These are phyloP conservation scores for Suzukiozyma palmioleophila DNA, from an alignment of 1,139 yeast genomes.

Conservation along the genomic window DNA sequence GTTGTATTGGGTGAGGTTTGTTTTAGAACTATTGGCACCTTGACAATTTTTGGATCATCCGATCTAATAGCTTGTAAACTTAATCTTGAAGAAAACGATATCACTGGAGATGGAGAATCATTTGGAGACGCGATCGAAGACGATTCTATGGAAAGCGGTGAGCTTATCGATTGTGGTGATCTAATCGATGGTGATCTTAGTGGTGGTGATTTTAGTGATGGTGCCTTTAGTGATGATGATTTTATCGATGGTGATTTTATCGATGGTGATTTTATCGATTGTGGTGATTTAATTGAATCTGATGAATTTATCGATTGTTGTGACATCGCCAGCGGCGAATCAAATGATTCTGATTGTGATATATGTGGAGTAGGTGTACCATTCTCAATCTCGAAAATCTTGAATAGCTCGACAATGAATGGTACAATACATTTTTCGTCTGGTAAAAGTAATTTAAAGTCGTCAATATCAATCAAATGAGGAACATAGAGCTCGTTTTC, in stretches of 20 bases:
- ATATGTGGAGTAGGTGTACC: background rate
- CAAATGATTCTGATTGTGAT: background rate
- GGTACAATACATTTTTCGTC: conserved; percentile 67
- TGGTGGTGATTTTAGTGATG: too few relatives aligned
- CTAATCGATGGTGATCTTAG: too few relatives aligned
- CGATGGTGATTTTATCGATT: too few relatives aligned
- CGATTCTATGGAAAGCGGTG: too few relatives aligned
- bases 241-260: too few relatives aligned
- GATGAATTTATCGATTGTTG: too few relatives aligned
- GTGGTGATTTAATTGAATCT: too few relatives aligned
- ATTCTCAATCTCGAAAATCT: conserved; percentile 34
- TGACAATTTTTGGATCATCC: background rate
- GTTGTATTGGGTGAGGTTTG: background rate
- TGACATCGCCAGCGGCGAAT: background rate
- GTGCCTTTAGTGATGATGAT: too few relatives aligned
- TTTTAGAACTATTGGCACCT: background rate
- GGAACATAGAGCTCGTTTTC: conserved; percentile 48
- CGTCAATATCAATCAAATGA: conserved; percentile 56
- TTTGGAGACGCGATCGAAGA: too few relatives aligned
- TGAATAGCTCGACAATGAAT: conserved; percentile 64
- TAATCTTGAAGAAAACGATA: background rate
- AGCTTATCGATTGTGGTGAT: too few relatives aligned
- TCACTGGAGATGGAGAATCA: background rate
- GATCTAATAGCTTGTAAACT: background rate
- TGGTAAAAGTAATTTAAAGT: conserved; percentile 47